A percentile compares a stretch with the other conserved stretches of the same genome.
These are phyloP conservation scores for Globisporangium ultimum DNA, from an alignment of 352 stramenopile genomes.

Conservation along the genomic window DNA sequence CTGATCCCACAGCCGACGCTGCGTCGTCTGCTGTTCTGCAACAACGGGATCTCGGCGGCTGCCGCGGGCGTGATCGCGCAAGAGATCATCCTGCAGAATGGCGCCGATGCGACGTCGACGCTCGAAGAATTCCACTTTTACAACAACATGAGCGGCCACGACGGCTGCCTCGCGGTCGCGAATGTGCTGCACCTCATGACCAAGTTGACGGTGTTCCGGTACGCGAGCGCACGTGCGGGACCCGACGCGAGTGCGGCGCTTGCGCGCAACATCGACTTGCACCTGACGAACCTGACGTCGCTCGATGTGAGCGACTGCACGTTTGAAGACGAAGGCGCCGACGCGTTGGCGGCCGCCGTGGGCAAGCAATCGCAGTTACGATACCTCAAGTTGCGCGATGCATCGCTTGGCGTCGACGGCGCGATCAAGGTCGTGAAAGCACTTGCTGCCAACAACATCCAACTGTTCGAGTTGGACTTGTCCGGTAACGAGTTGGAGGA, in stretches of 20 bases:
- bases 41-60: conserved; percentile 76
- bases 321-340: conserved; percentile 76
- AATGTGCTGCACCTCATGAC: conserved; percentile 44
- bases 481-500: conserved; percentile 88
- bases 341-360: conserved; percentile 71
- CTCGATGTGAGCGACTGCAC: conserved; percentile 94
- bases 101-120: conserved; percentile 27
- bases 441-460: conserved; percentile 52
- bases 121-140: conserved; percentile 82
- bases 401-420: conserved; percentile 80
- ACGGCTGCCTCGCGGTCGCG: conserved; percentile 57
- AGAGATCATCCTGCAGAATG: conserved; percentile 72
- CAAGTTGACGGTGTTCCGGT: conserved; percentile 58
- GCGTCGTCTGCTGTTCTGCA: conserved; percentile 64
- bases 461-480: conserved; percentile 82
- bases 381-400: conserved; percentile 88
- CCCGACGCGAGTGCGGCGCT: conserved; percentile 45
- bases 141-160: conserved; percentile 85
- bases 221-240: conserved; percentile 62
- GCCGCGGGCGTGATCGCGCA: conserved; percentile 57
- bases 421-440: conserved; percentile 64
- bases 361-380: conserved; percentile 58
- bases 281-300: conserved; percentile 51
- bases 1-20: conserved; percentile 67
- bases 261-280: conserved; percentile 37